Base-by-base conservation (phyloP, 2,329 filamentous ascomycete genomes). In the Aspergillus neotritici region DNA sequence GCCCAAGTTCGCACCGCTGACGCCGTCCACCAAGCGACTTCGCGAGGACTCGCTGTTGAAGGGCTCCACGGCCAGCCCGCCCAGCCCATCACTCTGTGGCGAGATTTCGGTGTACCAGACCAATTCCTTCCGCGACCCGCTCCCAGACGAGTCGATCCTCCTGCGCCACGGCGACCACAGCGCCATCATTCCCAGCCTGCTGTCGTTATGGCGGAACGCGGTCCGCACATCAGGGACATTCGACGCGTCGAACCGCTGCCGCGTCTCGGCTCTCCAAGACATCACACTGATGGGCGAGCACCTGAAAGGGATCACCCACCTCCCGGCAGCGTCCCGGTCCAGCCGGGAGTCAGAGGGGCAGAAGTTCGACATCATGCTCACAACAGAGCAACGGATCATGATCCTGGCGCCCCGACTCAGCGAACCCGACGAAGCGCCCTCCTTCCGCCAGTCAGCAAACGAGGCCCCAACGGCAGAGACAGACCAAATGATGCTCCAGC, bases 21-120 rank as follows among this genome's bases (percentile, higher is more conserved):
- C 71, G 4, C 71, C 71, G 7, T 68, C 69, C n/a, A 73, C 71
- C 6, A 67, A 69, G 38, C 68, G 69, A 17, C 52, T 70, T 5
- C 67, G 68, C 12, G 69, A 73, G 55, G 69, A 70, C 32, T 63
- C 66, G 1, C 59, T 74, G 13, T 60, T 71, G 34, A 68, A 68
- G 44, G 71, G 70, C 12, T 37, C 33, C 30, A 54, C 58, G 1
- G 47, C 56, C 36, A 55, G 53, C 13, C 44, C 48, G 12, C 48
- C 59, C 31, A 55, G 53, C 25, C 60, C 60, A 9, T 66, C 63
- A 2, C 52, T 64, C 12, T 55, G 58, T n/a, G 71, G 71, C 11
- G 59, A 64, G 11, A 68, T 73, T 17, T 68, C 62, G 10, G 63
- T 73, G 14, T 61, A 60, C 14, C 63, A 66, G 43, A 64, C 55